Conservation (phyloP, 129 eudicot species). For the Tagetes patula region DNA sequence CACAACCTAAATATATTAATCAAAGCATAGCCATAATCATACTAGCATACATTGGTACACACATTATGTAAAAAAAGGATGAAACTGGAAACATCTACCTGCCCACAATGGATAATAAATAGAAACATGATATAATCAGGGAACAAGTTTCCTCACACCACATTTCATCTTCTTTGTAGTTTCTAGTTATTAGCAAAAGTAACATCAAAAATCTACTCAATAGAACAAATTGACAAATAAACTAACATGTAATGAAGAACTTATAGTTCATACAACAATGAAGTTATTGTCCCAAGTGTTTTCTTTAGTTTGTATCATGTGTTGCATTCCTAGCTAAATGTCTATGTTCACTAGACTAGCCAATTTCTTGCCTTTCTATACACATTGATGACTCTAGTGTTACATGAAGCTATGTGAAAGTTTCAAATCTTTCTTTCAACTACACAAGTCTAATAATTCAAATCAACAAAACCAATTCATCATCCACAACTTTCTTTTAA, state of each 20-base stretch:
- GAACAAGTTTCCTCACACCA: slow-evolving; percentile 7
- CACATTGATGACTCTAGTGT: no score
- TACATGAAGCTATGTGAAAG: no score
- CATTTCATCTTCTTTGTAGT: not conserved
- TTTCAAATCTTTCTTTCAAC: not conserved
- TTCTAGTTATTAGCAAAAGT: no score
- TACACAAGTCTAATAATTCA: not conserved
- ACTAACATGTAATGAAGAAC: no score
- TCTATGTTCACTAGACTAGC: no score
- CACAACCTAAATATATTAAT: slow-evolving; percentile 32
- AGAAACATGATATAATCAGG: slow-evolving; percentile 19
- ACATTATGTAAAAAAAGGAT: not conserved
- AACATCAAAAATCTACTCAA: no score
- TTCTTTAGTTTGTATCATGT: no score
- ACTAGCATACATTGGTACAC: not conserved
- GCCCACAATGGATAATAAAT: slow-evolving; percentile 65
- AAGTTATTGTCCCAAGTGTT: no score
- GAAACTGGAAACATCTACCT: slow-evolving; percentile 40
- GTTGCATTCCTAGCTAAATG: no score
- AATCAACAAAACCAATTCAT: not conserved
- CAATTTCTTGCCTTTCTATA: no score
- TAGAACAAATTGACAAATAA: no score
- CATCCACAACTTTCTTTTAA: not conserved
- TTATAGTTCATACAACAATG: no score
- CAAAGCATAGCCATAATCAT: not conserved